Evolutionary conservation across 2,329 filamentous ascomycete genomes (phyloP), one percentile per base, ranked within the genome.

Genomic region (Cladosporium halotolerans): DNA sequence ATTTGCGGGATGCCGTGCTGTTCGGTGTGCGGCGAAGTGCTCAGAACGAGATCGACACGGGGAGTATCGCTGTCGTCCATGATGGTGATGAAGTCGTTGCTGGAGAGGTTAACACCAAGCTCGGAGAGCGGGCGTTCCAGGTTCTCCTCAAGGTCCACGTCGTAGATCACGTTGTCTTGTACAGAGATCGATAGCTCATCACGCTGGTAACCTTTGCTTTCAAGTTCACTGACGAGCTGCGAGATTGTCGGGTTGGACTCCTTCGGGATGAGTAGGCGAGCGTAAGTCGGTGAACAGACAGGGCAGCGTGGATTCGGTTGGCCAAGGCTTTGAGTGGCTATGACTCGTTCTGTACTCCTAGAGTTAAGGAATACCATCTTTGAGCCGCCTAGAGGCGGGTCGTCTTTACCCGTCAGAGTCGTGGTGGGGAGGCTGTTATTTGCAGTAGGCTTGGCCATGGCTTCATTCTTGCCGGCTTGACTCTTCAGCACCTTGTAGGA

Each of bases 121-220:
- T 96, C 88, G 23, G 71, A 77, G 47, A 99, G 78, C 56, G 86
- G 90, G 74, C 89, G 95, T 1, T 76, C 70, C 1, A 97, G 74
- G 63, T 96, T 95, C 54, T 95, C 88, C 4, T 89, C 89, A 63
- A 95, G 82, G 53, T 97, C 93, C 0, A 85, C 81, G 63, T 97
- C 93, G 63, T 95, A 97, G 40, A 97, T 77, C n/a, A 91, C 77
- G 47, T 85, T 85, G 9, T 80, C 76, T 6, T 89, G 85, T 54
- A 81, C 89, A 64, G 80, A 86, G 54, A 97, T 74, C 3, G 85
- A 85, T 58, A 97, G 82, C 54, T 90, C 84, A 4, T 84, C 82
- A 11, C n/a, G 36, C 13, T 39, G n/a, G 65, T 93, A 96, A 3
- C 85, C 85, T 2, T 96, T 73, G 58, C 89, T 77, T 58, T 82